Conservation (phyloP, 1,284 basidiomycete genomes). For the Fomes fomentarius region DNA sequence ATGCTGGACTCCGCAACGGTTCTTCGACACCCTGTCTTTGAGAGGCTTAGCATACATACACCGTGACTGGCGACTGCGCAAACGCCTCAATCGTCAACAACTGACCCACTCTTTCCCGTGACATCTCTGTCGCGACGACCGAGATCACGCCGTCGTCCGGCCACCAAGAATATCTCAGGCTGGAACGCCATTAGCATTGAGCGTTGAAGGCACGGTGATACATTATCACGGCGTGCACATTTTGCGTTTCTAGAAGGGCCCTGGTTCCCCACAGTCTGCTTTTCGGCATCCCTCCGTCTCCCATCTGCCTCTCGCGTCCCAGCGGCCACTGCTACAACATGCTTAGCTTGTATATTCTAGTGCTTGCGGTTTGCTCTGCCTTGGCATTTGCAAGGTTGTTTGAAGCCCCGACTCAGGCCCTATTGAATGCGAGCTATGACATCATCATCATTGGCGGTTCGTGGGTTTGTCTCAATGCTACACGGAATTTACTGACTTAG, state of each 20-base stretch:
- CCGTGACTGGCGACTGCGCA: no score
- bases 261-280: not conserved
- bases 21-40: no score
- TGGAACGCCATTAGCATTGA: not conserved
- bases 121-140: constrained; percentile 8
- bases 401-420: not conserved
- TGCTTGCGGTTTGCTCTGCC: not conserved
- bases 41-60: no score
- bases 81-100: not conserved
- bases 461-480: no score
- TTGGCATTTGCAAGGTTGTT: not conserved
- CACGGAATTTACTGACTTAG: no score
- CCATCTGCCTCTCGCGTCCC: not conserved
- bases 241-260: not conserved
- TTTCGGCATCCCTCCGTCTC: not conserved
- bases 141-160: constrained; percentile 4
- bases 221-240: not conserved
- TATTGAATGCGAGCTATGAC: constrained; percentile 12
- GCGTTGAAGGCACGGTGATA: not conserved
- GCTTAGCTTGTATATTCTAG: not conserved
- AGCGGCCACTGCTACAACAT: not conserved
- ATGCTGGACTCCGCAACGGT: no score
- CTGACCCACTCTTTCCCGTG: not conserved
- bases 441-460: constrained; percentile 18
- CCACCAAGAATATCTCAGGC: not conserved